Evolutionary conservation across 176 grass and related monocot genomes (phyloP).

Genomic region (Coix lacrymajobi): DNA sequence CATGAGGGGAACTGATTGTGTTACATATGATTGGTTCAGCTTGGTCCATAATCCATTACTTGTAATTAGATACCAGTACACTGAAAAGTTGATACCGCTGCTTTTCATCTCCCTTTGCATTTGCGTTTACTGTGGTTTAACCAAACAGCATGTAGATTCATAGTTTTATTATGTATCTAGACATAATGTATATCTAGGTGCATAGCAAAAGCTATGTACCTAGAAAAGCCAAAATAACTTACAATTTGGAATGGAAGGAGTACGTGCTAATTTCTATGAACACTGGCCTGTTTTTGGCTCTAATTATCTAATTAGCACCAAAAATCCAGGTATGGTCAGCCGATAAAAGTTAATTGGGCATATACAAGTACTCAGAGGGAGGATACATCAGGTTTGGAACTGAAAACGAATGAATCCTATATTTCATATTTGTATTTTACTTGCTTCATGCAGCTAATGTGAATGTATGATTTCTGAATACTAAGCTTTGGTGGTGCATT

Average conservation of each 20-base stretch:
- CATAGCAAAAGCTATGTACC: not conserved
- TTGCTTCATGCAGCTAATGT: not conserved
- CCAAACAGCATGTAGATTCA: not conserved
- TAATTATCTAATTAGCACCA: constrained; percentile 3
- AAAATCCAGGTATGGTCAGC: constrained; percentile 78
- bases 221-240: not conserved
- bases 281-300: not conserved
- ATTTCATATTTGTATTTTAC: constrained; percentile 4
- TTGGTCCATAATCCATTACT: too few relatives aligned
- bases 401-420: constrained; percentile 14
- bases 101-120: too few relatives aligned
- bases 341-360: constrained; percentile 98
- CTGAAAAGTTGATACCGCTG: too few relatives aligned
- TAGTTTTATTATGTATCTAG: not conserved
- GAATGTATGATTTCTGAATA: constrained; percentile 16
- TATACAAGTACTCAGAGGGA: constrained; percentile 95
- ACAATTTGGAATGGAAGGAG: not conserved
- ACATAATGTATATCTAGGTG: not conserved
- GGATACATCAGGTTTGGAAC: constrained; percentile 83
- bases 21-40: too few relatives aligned
- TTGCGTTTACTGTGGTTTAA: too few relatives aligned
- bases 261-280: constrained; percentile 5
- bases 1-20: too few relatives aligned
- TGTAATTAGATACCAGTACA: too few relatives aligned
- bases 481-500: constrained; percentile 7